Percentiles rank a stretch among this genome's conserved stretches.
These are phyloP conservation scores for Tritrichomonas musculus DNA, from an alignment of 208 protist species.

Conservation along the genomic window DNA sequence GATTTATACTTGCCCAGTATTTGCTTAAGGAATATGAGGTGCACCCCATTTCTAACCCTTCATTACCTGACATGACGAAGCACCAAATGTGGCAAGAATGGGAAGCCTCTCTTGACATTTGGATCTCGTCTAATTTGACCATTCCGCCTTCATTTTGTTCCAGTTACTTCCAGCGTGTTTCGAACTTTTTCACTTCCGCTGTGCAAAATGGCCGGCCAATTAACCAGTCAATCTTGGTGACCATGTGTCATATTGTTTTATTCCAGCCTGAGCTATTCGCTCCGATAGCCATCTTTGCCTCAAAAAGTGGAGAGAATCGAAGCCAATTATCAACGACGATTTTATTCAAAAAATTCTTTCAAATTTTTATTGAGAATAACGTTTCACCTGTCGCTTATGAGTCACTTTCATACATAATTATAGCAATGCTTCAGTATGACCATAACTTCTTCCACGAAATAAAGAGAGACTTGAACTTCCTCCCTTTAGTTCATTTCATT, in stretches of 20 bases:
- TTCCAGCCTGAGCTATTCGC: not conserved
- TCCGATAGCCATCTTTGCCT: not conserved
- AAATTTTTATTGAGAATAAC: not conserved
- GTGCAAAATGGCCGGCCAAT: not conserved
- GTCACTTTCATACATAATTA: not conserved
- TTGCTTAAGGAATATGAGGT: not conserved
- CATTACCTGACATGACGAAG: not conserved
- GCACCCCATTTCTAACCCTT: constrained; percentile 9
- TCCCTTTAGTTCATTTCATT: not conserved
- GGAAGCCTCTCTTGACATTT: not conserved
- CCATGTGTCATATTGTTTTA: not conserved
- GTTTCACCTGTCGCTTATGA: not conserved
- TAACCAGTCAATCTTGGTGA: not conserved
- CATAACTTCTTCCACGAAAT: not conserved
- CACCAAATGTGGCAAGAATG: not conserved
- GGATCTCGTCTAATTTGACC: not conserved
- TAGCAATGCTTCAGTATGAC: not conserved
- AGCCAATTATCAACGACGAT: not conserved
- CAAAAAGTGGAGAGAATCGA: not conserved
- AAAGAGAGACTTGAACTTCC: not conserved
- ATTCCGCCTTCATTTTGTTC: not conserved
- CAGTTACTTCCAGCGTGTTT: not conserved
- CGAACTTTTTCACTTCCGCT: not conserved
- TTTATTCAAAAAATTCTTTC: not conserved
- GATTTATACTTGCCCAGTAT: not conserved